Evolutionary conservation across 768 basidiomycete genomes (phyloP), one percentile per base, ranked within the genome.

Genomic region (Inosperma sp.): DNA sequence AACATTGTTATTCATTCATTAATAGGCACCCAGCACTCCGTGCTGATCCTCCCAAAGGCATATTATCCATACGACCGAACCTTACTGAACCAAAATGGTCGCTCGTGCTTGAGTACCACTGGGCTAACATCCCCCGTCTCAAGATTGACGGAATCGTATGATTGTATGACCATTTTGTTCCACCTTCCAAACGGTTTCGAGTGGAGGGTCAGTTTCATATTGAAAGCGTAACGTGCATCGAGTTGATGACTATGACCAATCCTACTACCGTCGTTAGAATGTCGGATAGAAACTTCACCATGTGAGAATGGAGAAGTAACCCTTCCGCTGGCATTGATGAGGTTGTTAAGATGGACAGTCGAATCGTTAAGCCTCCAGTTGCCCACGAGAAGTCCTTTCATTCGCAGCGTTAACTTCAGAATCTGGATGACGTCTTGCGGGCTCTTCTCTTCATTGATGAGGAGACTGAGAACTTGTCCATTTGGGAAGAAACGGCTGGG

Each of bases 61-160:
- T 34, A 46, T 53, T 48, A 54, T 46, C 48, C 51, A 55, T 83
- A 90, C 34, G 86, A 91, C 62, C 77, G 76, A 58, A 93, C 89
- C 67, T 88, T 93, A 34, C 91, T 93, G 68, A 96, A 96, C 84
- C 88, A 93, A 65, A 90, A 95, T n/a, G 91, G 81, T 48, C 88
- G 76, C 64, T 93, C 90, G 57, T 93, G 82, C 62, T 88, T 90
- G 58, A 93, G 68, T 8, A 80, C 72, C 23, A 95, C 70, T 14
- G 84, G 81, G 8, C 77, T 64, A 10, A 77, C 71, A 62, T 93
- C 91, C 2, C 88, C 91, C 14, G 78, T 86, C 52, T 79, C 81
- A n/a, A 88, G 58, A 50, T 86, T 79, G 4, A 94, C 79, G 0
- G 86, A 86, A 47, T 85, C 78, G 64, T 95, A 95, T 9, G 75